A percentile compares a stretch with the other conserved stretches of the same genome.
phyloP scores from a whole-genome alignment of 106 monocot genomes.

The Ottelia alismoides region DNA sequence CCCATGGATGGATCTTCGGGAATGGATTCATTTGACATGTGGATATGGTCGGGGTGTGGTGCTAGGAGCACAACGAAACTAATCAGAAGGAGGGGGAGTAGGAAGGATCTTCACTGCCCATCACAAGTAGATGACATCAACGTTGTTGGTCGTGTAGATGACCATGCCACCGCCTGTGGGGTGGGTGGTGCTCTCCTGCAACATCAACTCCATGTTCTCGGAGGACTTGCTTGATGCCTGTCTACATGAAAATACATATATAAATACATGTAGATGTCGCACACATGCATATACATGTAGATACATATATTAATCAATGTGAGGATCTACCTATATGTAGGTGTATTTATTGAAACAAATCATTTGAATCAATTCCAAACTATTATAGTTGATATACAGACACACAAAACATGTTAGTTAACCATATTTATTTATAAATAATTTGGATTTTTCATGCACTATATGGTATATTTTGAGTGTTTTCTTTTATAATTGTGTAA shows the following conservation, averaged over 20 bases:
- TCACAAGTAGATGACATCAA: slow-evolving; percentile 69
- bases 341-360: neutral
- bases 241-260: too few species aligned
- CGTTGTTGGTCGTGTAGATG: slow-evolving; percentile 61
- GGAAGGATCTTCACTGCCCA: slow-evolving; percentile 81
- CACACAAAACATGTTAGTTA: too few species aligned
- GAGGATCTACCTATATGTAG: too few species aligned
- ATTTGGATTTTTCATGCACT: too few species aligned
- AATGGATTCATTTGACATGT: neutral
- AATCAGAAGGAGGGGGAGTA: slow-evolving; percentile 78
- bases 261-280: too few species aligned
- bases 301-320: neutral
- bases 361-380: too few species aligned
- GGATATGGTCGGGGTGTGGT: neutral
- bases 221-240: slow-evolving; percentile 91
- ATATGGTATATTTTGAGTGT: too few species aligned
- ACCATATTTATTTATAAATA: too few species aligned
- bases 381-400: too few species aligned
- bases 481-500: too few species aligned
- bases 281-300: slow-evolving; percentile 11
- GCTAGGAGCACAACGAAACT: slow-evolving; percentile 70
- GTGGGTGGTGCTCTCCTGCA: slow-evolving; percentile 98
- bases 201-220: slow-evolving; percentile 86
- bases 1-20: slow-evolving; percentile 9
- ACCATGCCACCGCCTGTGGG: slow-evolving; percentile 67